These are phyloP conservation scores for Dryas integrifolia DNA, from an alignment of 331 rosid genomes.

Conservation along the genomic window DNA sequence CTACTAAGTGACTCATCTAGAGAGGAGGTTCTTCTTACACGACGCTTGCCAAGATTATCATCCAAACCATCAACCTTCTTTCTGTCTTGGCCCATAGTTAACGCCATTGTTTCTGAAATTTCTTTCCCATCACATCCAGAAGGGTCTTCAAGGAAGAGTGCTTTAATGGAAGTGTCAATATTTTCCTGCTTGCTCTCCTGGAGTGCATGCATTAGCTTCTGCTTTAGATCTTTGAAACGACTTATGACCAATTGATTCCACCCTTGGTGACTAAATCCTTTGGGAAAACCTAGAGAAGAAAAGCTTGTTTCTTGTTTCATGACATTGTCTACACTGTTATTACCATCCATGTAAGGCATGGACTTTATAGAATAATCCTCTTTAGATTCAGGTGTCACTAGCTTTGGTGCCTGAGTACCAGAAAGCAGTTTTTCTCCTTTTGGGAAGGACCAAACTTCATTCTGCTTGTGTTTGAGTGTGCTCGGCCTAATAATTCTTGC, in stretches of 20 bases:
- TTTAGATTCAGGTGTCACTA: constrained; percentile 22
- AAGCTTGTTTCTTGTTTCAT: constrained; percentile 21
- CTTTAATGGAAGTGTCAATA: constrained; percentile 31
- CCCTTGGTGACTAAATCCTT: constrained; percentile 49
- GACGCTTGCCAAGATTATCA: constrained; percentile 30
- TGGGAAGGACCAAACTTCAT: constrained; percentile 49
- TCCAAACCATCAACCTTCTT: constrained; percentile 29
- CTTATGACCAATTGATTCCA: constrained; percentile 84
- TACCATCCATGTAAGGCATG: constrained; percentile 14
- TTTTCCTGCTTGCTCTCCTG: constrained; percentile 58
- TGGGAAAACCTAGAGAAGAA: constrained; percentile 33
- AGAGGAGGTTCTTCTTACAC: constrained; percentile 57
- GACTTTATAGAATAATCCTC: constrained; percentile 31
- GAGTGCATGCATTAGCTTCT: constrained; percentile 64
- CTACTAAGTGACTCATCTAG: constrained; percentile 56
- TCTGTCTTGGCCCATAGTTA: constrained; percentile 28
- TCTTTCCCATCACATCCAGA: constrained; percentile 38
- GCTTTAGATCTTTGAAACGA: constrained; percentile 68
- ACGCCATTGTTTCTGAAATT: constrained; percentile 30
- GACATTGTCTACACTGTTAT: constrained; percentile 15
- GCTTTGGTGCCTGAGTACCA: constrained; percentile 29
- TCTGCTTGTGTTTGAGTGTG: constrained; percentile 70
- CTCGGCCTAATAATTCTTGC: constrained; percentile 35
- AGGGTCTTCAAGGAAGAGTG: constrained; percentile 17
- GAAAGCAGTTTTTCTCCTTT: constrained; percentile 36